phyloP scores from a whole-genome alignment of 768 basidiomycete species.

The Boletus subcaerulescens region DNA sequence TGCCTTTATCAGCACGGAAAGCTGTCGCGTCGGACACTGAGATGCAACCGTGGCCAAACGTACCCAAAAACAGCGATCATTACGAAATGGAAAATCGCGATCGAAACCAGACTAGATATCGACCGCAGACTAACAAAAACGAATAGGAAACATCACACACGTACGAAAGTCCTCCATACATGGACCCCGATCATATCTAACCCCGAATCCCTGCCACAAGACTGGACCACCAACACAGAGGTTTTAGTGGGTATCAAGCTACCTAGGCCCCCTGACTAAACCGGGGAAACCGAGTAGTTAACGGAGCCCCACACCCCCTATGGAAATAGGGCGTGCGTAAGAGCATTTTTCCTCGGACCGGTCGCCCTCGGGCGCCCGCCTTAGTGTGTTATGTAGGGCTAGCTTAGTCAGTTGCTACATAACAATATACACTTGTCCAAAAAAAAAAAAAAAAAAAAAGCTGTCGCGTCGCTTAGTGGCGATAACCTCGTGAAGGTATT shows the following conservation, averaged over 20 bases:
- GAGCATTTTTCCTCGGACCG: neutral
- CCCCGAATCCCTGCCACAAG: too few relatives aligned
- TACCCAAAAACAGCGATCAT: too few relatives aligned
- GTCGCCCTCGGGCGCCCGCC: neutral
- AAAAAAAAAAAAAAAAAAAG: neutral
- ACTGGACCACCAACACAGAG: neutral
- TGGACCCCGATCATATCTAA: too few relatives aligned
- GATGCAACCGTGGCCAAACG: neutral
- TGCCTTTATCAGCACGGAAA: too few relatives aligned
- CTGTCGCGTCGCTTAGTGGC: too few relatives aligned
- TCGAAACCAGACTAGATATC: too few relatives aligned
- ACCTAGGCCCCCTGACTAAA: neutral
- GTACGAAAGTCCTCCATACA: too few relatives aligned
- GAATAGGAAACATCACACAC: too few relatives aligned
- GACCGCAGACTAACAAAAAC: too few relatives aligned
- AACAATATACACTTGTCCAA: neutral
- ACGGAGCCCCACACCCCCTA: neutral
- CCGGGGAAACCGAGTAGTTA: neutral
- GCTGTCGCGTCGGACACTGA: neutral
- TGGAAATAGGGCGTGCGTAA: neutral
- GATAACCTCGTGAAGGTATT: too few relatives aligned
- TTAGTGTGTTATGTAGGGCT: neutral
- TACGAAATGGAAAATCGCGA: too few relatives aligned
- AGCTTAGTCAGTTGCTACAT: neutral
- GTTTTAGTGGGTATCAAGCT: neutral